A percentile compares a stretch with the other conserved stretches of the same genome.
phyloP scores from a whole-genome alignment of 1,139 yeast species.

The Cylindricascospora bacillispora region DNA sequence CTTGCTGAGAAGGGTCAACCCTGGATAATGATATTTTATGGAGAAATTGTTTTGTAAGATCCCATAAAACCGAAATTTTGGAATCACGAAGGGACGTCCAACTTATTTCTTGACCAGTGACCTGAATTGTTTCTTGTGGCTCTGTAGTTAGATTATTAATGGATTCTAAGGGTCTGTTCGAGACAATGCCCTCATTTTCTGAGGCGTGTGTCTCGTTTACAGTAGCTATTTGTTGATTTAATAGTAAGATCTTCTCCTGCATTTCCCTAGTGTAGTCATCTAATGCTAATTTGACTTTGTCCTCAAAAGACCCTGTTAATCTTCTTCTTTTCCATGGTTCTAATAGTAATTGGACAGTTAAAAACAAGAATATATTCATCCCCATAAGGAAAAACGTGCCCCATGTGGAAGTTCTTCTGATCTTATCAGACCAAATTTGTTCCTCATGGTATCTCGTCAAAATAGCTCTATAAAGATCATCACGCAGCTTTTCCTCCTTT shows the following conservation, averaged over 20 bases:
- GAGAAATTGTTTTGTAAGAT: no score
- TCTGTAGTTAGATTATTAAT: no score
- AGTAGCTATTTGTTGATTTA: no score
- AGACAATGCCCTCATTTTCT: no score
- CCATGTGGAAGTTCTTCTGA: conserved; percentile 90
- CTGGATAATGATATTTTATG: no score
- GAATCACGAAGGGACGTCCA: no score
- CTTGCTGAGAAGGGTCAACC: no score
- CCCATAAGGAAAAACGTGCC: conserved; percentile 92
- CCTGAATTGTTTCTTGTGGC: no score
- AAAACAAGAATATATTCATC: conserved; percentile 61
- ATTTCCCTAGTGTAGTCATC: conserved; percentile 27
- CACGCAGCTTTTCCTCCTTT: conserved; percentile 57
- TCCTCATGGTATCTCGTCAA: conserved; percentile 89
- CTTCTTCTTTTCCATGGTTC: conserved; percentile 92
- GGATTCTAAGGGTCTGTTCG: no score
- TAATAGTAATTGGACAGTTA: conserved; percentile 70
- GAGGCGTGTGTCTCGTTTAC: no score
- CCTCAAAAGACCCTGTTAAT: conserved; percentile 73
- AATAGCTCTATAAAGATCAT: conserved; percentile 61
- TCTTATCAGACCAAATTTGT: conserved; percentile 96
- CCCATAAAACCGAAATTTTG: no score
- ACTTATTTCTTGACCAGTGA: no score
- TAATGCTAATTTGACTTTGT: conserved; percentile 50
- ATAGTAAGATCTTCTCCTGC: conserved; percentile 10